Base-by-base conservation (phyloP, 2,329 filamentous ascomycete species). In the Penicillium psychrosexuale region DNA sequence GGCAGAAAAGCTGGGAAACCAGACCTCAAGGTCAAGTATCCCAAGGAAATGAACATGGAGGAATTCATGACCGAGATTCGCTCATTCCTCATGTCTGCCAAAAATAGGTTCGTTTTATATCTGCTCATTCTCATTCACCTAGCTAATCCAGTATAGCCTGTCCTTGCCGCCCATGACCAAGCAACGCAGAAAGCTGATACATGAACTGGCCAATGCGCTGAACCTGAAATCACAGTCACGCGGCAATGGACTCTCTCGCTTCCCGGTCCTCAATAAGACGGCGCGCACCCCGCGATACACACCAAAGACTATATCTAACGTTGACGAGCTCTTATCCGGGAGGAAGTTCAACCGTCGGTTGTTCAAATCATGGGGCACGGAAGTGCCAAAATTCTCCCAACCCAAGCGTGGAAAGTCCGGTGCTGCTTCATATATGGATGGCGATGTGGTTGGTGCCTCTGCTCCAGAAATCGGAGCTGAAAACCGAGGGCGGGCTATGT, bases 101-200 rank as follows among this genome's bases (percentile, higher is more conserved):
- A 82, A 49, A 78, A 85, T 63, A 86, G 80, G 86, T 91, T 77
- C 66, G 81, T 50, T 24, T 7, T 34, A 34, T 27, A 43, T n/a
- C 11, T 47, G 15, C 33, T 38, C 27, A 31, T 38, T 40, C 27
- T 40, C 27, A 13, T 8, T 15, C 17, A 53, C 51, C 8, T 19
- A 45, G n/a, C 52, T 61, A 55, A 58, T 8, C 53, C 46, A 52
- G 36, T 45, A 30, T 60, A 91, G 89, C 43, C 78, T 94, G 6
- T 77, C 84, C 5, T 78, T 97, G 24, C 90, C 93, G 3, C 90
- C 93, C 0, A 95, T 97, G 86, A 85, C 90, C 53, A 90, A 91
- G 58, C 75, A 82, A 42, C 82, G 87, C 37, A 87, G 94, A 47
- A 92, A 90, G 69, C 77, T 85, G 6, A 80, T 97, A 17, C 94